Evolutionary conservation across 2,329 filamentous ascomycete genomes (phyloP), one percentile per base, ranked within the genome.

Genomic region (Penicillium oxalicum): DNA sequence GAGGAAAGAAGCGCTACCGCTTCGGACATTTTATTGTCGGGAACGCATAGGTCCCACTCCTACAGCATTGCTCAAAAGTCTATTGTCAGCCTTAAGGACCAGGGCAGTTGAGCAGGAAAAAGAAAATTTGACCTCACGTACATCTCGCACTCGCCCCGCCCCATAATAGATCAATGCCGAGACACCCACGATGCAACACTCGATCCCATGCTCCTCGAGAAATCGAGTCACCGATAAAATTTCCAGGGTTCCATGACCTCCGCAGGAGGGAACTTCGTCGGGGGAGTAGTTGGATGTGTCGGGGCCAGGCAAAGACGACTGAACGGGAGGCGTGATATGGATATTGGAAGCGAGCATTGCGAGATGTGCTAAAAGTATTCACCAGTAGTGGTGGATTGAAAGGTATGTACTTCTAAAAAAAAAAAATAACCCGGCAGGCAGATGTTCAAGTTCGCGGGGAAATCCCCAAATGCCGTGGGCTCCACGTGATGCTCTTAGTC

Each of bases 21-120:
- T 43, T 61, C 57, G 34, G 45, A 40, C 36, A 63, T 52, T 38
- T 54, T 56, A 32, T 56, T 50, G 46, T 53, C 58, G 51, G 58
- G 58, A 34, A 62, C 50, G 18, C 60, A 62, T 25, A 63, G 59
- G 45, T 62, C 57, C 59, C 60, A 63, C 53, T 60, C 58, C 58
- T 63, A 47, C 35, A 32, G 7, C 7, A 7, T 11, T 7, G 29
- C 29, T 26, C 40, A 40, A 39, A 27, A 28, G 9, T 5, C 43
- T 5, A 24, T 44, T 36, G 41, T 46, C 41, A 49, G 44, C 28
- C 18, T 35, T 8, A 29, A n/a, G 28, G 28, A 28, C 33, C n/a
- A 34, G 27, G 5, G 9, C 33, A 7, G 24, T 44, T 11, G 33
- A 36, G 42, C 24, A 28, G 5, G 18, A 24, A 25, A 12, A 27